A percentile compares a stretch with the other conserved stretches of the same genome.
Conservation (phyloP, 2,329 filamentous ascomycete species). For the Dothidotthia symphoricarpi region DNA sequence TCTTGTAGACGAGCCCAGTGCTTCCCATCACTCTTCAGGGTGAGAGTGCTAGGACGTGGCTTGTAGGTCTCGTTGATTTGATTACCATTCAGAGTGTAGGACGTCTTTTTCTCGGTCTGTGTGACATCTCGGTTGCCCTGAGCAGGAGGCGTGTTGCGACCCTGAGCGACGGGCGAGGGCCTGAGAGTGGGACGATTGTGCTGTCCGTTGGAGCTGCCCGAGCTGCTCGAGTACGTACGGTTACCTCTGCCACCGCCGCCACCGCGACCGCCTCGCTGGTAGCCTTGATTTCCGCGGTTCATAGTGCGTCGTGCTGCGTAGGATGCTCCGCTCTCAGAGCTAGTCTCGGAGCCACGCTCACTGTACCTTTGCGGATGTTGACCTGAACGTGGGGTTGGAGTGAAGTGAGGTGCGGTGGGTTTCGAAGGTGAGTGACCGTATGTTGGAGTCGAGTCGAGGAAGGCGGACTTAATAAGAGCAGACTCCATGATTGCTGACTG, state of each 20-base stretch:
- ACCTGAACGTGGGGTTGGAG: background rate
- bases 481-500: constrained; percentile 8
- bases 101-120: too few relatives aligned
- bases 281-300: constrained; percentile 4
- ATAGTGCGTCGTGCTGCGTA: constrained; percentile 7
- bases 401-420: background rate
- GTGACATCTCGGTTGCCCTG: background rate
- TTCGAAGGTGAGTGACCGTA: background rate
- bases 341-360: constrained; percentile 5
- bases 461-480: background rate
- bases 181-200: constrained; percentile 7
- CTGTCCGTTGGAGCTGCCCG: constrained; percentile 12
- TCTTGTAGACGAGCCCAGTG: constrained; percentile 25
- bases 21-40: constrained; percentile 1
- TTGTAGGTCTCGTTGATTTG: constrained; percentile 19
- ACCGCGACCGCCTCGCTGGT: constrained; percentile 7
- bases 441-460: constrained; percentile 4
- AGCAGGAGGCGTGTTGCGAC: constrained; percentile 3
- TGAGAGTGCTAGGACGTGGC: constrained; percentile 1
- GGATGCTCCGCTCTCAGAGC: constrained; percentile 1
- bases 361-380: too few relatives aligned
- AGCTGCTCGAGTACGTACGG: constrained; percentile 15
- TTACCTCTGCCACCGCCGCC: constrained; percentile 10
- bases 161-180: background rate
- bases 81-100: constrained; percentile 11